Base-by-base conservation (phyloP, 177 flowering plant species). In the Telopea speciosissima region DNA sequence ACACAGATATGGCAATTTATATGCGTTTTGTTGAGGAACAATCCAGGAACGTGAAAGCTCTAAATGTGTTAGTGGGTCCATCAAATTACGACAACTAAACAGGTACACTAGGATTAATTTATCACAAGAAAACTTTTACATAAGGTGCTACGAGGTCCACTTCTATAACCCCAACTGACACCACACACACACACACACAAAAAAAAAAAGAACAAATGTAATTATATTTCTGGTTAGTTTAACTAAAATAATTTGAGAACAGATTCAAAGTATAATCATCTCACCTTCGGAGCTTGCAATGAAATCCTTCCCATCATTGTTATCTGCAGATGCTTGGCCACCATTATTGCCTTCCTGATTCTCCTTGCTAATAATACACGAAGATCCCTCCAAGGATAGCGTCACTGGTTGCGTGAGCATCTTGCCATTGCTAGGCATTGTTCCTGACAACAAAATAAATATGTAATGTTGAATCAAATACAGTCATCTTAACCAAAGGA, bases 321-420 rank as follows among this genome's bases (percentile, higher is more conserved):
- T 66, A 62, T 54, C 77, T 59, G 11, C 75, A 73, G 77, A 59
- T n/a, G 12, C 68, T 59, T 17, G 45, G 17, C 23, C n/a, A 54
- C 66, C n/a, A 45, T 49, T 49, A 11, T 76, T 68, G 9, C 54
- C 75, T 62, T 72, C 76, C 42, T 21, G 60, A 60, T 44, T 65
- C 64, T 66, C 68, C 56, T 33, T 70, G 54, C 62, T 69, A 71
- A 36, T 64, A 45, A 65, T 71, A 68, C 21, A 2, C 59, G 63
- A 68, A 66, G 70, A 60, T 49, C 68, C 76, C 56, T 65, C 70
- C 52, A 36, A 62, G 54, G 79, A 68, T 26, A 58, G 63, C 60
- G 75, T 31, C 21, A 28, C 22, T 58, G 76, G 12, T 19, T 40
- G 59, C 19, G 21, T 19, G 16, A 23, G 66, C 3, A 44, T 75